Evolutionary conservation across 192 early-diverging fungal species (phyloP).

Genomic region (Globomyces pollinis-pini): DNA sequence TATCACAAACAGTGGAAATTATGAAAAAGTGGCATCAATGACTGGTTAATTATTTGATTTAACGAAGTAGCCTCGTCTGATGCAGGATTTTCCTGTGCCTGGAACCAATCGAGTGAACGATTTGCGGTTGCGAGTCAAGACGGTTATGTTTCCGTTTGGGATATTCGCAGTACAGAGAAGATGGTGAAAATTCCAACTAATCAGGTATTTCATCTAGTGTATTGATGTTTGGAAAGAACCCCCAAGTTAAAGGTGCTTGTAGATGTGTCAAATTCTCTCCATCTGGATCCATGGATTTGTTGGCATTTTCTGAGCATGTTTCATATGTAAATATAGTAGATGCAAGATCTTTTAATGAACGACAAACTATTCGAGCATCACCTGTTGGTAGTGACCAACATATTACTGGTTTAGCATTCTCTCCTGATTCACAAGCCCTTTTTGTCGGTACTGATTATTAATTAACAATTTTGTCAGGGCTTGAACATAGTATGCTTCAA

Average conservation of each 20-base stretch:
- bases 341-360: conserved; percentile 74
- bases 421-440: conserved; percentile 70
- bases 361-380: conserved; percentile 73
- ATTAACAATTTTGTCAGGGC: conserved; percentile 34
- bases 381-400: conserved; percentile 60
- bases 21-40: conserved; percentile 64
- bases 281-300: conserved; percentile 78
- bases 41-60: conserved; percentile 41
- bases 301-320: conserved; percentile 73
- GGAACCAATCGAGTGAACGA: conserved; percentile 85
- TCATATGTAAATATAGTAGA: conserved; percentile 88
- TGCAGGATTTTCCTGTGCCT: conserved; percentile 89
- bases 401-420: conserved; percentile 78
- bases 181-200: conserved; percentile 65
- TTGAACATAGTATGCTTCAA: conserved; percentile 77
- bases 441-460: conserved; percentile 91
- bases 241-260: conserved; percentile 66
- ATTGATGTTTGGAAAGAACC: no score
- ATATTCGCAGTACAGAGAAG: conserved; percentile 70
- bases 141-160: conserved; percentile 89
- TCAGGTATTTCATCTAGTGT: no score
- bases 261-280: conserved; percentile 92
- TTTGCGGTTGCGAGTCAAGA: conserved; percentile 96
- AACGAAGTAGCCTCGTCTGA: conserved; percentile 54
- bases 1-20: conserved; percentile 57